Conservation (phyloP, 331 rosid species). For the Malus hybrid region DNA sequence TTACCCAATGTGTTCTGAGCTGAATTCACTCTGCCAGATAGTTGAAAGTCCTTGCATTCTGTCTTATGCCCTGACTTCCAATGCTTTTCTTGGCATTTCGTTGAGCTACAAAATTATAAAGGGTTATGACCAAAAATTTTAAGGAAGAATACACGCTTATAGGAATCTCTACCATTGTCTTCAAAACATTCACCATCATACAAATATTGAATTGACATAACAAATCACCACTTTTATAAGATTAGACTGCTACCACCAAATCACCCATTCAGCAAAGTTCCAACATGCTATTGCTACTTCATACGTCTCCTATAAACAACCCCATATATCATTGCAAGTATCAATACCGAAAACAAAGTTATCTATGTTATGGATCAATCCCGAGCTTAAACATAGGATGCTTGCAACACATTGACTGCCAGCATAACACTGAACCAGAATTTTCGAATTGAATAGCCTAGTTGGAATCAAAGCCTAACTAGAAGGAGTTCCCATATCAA, state of each 20-base stretch:
- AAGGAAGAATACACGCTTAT: neutral
- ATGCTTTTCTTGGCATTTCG: constrained; percentile 56
- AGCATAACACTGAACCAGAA: neutral
- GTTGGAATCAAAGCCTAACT: no score
- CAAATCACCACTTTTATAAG: neutral
- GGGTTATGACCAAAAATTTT: neutral
- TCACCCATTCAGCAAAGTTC: neutral
- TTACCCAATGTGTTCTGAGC: constrained; percentile 11
- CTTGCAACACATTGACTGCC: neutral
- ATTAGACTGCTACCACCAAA: neutral
- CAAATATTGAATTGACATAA: no score
- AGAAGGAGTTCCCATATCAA: no score
- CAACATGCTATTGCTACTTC: neutral
- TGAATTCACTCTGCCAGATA: no score
- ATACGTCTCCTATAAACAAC: neutral
- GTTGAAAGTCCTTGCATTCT: constrained; percentile 27
- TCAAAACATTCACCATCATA: no score
- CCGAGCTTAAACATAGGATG: neutral
- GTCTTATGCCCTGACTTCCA: constrained; percentile 76
- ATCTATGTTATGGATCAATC: neutral
- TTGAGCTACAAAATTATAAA: constrained; percentile 42
- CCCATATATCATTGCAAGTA: neutral
- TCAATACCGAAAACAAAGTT: neutral
- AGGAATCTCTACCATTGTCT: no score
- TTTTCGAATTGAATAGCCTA: neutral